Evolutionary conservation across 2,329 filamentous ascomycete genomes (phyloP).

Genomic region (Penicillium olsonii): DNA sequence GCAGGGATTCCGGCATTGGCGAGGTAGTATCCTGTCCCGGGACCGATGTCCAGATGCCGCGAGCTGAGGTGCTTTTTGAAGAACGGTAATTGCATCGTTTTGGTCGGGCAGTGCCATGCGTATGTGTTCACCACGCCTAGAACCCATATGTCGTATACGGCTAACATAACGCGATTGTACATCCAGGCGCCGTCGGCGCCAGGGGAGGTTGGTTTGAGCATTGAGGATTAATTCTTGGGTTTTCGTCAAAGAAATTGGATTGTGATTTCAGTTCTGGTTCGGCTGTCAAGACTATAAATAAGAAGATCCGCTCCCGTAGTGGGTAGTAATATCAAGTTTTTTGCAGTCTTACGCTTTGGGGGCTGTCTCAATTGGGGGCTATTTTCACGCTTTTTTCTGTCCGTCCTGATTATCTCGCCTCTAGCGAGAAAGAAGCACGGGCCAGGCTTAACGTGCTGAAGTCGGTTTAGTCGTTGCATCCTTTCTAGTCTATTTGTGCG

Average conservation of each 20-base stretch:
- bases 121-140: constrained; percentile 16
- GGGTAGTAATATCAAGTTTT: too few species aligned
- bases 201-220: background rate
- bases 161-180: background rate
- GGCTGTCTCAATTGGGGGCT: too few species aligned
- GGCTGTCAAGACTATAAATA: too few species aligned
- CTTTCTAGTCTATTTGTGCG: background rate
- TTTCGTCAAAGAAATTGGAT: background rate
- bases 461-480: background rate
- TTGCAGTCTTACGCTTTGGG: too few species aligned
- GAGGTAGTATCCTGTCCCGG: background rate
- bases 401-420: background rate
- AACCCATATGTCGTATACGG: constrained; percentile 10
- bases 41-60: background rate
- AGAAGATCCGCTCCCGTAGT: too few species aligned
- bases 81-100: constrained; percentile 21
- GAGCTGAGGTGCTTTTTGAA: constrained; percentile 25
- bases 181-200: background rate
- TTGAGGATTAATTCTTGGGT: background rate
- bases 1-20: background rate
- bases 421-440: background rate
- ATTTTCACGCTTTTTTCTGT: background rate
- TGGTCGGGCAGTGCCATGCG: constrained; percentile 31
- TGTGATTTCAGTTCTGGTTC: too few species aligned
- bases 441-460: background rate